These are phyloP conservation scores for Noccaea bulbosa DNA, from an alignment of 345 rosid genomes.

Conservation along the genomic window DNA sequence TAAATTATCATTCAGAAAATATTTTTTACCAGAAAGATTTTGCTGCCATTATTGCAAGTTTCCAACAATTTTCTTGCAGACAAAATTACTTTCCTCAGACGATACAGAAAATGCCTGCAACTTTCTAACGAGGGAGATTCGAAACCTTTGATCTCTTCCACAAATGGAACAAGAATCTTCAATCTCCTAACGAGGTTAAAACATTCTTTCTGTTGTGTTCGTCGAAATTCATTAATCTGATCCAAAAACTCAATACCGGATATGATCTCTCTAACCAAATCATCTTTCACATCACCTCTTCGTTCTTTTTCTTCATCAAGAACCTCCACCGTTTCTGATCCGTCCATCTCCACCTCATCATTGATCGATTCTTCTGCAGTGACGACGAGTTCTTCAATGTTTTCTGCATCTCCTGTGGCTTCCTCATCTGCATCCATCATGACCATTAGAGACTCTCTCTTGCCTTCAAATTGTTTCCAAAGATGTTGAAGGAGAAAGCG, in stretches of 20 bases:
- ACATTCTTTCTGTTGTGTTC: slow-evolving; percentile 67
- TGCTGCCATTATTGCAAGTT: slow-evolving; percentile 78
- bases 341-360: slow-evolving; percentile 23
- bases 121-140: slow-evolving; percentile 40
- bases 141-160: slow-evolving; percentile 60
- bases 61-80: slow-evolving; percentile 54
- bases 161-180: slow-evolving; percentile 64
- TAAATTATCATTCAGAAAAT: neutral
- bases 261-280: slow-evolving; percentile 45
- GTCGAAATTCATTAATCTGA: slow-evolving; percentile 54
- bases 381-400: slow-evolving; percentile 7
- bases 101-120: slow-evolving; percentile 36
- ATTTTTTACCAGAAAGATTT: slow-evolving; percentile 31
- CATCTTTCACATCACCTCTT: slow-evolving; percentile 17
- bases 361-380: slow-evolving; percentile 18
- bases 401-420: slow-evolving; percentile 18
- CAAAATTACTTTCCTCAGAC: slow-evolving; percentile 54
- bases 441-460: slow-evolving; percentile 37
- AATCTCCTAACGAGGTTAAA: slow-evolving; percentile 61
- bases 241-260: slow-evolving; percentile 52
- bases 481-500: slow-evolving; percentile 27
- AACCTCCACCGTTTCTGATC: neutral
- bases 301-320: slow-evolving; percentile 38
- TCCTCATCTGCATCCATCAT: slow-evolving; percentile 35
- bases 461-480: slow-evolving; percentile 29